Percentiles rank a stretch among this genome's conserved stretches.
These are phyloP conservation scores for Lipomyces yamanashiensis DNA, from an alignment of 805 yeast genomes.

Conservation along the genomic window DNA sequence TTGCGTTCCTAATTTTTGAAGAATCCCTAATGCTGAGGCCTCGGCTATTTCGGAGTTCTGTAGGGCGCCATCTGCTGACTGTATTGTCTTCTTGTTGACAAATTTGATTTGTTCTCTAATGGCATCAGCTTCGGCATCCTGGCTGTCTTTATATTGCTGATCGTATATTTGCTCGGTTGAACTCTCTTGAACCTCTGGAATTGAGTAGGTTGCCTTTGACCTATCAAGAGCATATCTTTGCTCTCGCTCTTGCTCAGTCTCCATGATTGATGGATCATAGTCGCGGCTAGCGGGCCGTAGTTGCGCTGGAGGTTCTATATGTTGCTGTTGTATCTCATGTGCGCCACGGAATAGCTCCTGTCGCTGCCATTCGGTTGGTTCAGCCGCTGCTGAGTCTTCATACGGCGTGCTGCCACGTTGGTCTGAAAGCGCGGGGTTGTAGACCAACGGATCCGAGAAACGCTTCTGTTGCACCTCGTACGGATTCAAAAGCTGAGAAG, in stretches of 20 bases:
- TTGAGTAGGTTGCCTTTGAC: neutral
- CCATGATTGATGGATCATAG: slow-evolving; percentile 31
- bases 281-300: neutral
- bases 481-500: neutral
- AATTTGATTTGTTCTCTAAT: slow-evolving; percentile 81
- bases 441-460: slow-evolving; percentile 7
- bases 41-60: slow-evolving; percentile 73
- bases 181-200: slow-evolving; percentile 6
- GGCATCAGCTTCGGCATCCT: slow-evolving; percentile 79
- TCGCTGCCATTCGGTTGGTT: slow-evolving; percentile 5
- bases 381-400: neutral
- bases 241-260: slow-evolving; percentile 28
- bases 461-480: slow-evolving; percentile 1
- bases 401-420: slow-evolving; percentile 10
- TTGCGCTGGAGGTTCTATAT: neutral
- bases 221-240: slow-evolving; percentile 6
- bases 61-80: slow-evolving; percentile 82
- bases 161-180: slow-evolving; percentile 12
- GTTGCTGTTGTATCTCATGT: slow-evolving; percentile 1
- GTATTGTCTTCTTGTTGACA: slow-evolving; percentile 83
- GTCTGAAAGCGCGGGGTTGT: slow-evolving; percentile 14
- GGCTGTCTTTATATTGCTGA: slow-evolving; percentile 6
- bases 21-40: slow-evolving; percentile 73
- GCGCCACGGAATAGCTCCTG: slow-evolving; percentile 1
- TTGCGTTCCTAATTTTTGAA: slow-evolving; percentile 92